Evolutionary conservation across 192 early-diverging fungal species (phyloP).

Genomic region (Lobosporangium transversale): DNA sequence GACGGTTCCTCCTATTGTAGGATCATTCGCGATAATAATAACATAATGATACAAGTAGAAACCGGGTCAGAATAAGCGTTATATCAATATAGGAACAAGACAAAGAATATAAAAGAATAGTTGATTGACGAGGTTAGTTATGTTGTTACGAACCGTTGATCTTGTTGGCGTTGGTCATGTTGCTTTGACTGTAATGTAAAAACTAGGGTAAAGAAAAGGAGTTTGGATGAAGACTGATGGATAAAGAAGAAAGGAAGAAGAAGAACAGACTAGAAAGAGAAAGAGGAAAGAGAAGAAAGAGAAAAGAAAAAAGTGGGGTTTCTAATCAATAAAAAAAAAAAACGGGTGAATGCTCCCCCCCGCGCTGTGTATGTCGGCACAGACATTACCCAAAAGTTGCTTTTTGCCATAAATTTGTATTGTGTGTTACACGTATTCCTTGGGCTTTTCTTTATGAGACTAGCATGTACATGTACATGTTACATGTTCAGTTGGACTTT

Average conservation of each 20-base stretch:
- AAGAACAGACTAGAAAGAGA: neutral
- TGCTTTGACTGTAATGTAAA: too few relatives aligned
- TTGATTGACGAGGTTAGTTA: neutral
- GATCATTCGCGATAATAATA: neutral
- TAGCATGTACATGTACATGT: too few relatives aligned
- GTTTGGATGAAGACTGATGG: slow-evolving; percentile 1
- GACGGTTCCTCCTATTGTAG: slow-evolving; percentile 48
- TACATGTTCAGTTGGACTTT: too few relatives aligned
- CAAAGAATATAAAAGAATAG: neutral
- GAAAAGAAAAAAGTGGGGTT: slow-evolving; percentile 10
- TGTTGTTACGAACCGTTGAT: slow-evolving; percentile 39
- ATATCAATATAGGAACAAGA: neutral
- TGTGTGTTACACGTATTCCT: too few relatives aligned
- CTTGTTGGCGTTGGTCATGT: slow-evolving; percentile 39
- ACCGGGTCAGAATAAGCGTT: neutral
- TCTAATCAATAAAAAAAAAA: too few relatives aligned
- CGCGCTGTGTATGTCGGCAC: too few relatives aligned
- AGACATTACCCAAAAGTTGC: too few relatives aligned
- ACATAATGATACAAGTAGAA: neutral
- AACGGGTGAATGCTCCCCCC: too few relatives aligned
- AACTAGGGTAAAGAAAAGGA: neutral
- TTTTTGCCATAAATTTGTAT: too few relatives aligned
- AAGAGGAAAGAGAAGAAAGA: slow-evolving; percentile 6
- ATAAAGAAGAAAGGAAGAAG: neutral
- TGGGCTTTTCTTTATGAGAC: too few relatives aligned